Base-by-base conservation (phyloP, 352 stramenopile genomes). In the Globisporangium uncinulatum region DNA sequence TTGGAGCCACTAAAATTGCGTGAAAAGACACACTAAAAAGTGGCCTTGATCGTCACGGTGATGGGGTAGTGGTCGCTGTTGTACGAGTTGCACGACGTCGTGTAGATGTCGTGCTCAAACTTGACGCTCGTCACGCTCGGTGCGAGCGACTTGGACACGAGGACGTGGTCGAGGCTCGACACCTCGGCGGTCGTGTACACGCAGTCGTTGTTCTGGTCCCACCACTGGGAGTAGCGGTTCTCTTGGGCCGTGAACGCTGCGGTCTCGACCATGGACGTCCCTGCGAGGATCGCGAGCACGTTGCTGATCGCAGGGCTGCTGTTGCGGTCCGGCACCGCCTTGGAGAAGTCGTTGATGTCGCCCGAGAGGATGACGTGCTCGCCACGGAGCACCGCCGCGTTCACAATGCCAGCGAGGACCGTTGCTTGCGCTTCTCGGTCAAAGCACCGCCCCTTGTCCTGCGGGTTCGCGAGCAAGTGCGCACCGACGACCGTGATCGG, bases 321-420 rank as follows among this genome's bases (percentile, higher is more conserved):
- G 72, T 86, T 88, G 67, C 77, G 76, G 74, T 88, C 79, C n/a
- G 67, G 62, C 29, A 82, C 65, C 1, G 44, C 61, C 11, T 57
- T 52, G 34, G 77, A 87, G 64, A 69, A 88, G 67, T 90, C 79
- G 63, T 90, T 90, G 42, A 90, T 61, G 60, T 90, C 77, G 2
- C 79, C 77, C 13, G 77, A 83, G 60, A 88, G 57, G 61, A 88
- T 84, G 45, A 73, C 67, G 55, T 90, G 73, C 64, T 86, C 62
- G 21, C 70, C 71, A n/a, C 61, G 62, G 15, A 54, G 54, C 10
- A 85, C 60, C 7, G 73, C 66, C 43, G 55, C 65, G 41, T 78
- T 71, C 13, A 63, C 75, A 21, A 86, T 37, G 43, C 56, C 62
- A 3, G 76, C 58, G 3, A 87, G 59, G n/a, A 89, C 75, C 20